Conservation (phyloP, 164 flowering plant species). For the Vitis rotundifolia region DNA sequence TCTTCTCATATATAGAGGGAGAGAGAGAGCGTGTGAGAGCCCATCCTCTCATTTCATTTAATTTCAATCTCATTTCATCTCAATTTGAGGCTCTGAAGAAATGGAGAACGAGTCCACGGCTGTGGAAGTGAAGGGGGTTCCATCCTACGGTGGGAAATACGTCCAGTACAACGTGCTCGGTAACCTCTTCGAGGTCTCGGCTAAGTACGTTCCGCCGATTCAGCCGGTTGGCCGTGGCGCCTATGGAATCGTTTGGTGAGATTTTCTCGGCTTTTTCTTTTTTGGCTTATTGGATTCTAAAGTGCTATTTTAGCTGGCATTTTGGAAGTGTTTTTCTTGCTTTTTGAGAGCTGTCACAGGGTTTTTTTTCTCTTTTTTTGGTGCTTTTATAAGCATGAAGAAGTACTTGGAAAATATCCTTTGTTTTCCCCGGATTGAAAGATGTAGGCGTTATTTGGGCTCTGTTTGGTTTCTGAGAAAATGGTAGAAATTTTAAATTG, state of each 20-base stretch:
- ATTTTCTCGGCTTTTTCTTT: neutral
- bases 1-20: neutral
- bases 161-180: slow-evolving; percentile 62
- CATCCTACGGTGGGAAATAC: slow-evolving; percentile 41
- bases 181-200: slow-evolving; percentile 52
- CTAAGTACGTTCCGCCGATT: slow-evolving; percentile 69
- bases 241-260: slow-evolving; percentile 75
- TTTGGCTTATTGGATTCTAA: neutral
- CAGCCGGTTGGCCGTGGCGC: slow-evolving; percentile 78
- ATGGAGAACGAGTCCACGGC: slow-evolving; percentile 31
- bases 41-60: no score
- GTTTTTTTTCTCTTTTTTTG: no score
- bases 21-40: neutral
- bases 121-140: slow-evolving; percentile 31
- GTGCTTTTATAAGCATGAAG: no score
- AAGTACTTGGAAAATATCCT: no score
- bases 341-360: no score
- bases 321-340: no score
- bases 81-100: neutral
- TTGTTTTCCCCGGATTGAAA: no score
- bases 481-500: no score
- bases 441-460: no score
- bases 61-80: no score
- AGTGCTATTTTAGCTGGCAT: neutral
- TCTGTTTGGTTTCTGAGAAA: no score